Percentiles rank a stretch among this genome's conserved stretches.
Evolutionary conservation across 2,329 filamentous ascomycete species (phyloP).

Genomic region (Cercospora sp.): DNA sequence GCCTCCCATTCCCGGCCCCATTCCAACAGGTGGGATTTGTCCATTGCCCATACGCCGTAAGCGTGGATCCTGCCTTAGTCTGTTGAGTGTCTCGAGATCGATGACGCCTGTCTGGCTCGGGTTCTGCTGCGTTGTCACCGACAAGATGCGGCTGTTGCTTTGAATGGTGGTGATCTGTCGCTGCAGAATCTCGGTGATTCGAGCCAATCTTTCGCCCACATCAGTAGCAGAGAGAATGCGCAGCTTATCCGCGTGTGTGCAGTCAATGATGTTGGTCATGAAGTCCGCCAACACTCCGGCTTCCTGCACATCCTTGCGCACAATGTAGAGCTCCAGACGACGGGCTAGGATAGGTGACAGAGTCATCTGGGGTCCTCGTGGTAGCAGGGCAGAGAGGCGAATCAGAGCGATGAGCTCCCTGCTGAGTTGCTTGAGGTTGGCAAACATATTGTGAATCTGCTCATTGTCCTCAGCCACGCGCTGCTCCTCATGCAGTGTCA

Average conservation of each 20-base stretch:
- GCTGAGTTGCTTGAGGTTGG: conserved; percentile 78
- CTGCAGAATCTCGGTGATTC: conserved; percentile 79
- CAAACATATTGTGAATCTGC: conserved; percentile 70
- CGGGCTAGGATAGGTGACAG: conserved; percentile 84
- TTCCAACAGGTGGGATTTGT: conserved; percentile 32
- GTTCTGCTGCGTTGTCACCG: conserved; percentile 64
- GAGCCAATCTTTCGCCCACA: conserved; percentile 73
- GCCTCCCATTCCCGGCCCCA: conserved; percentile 38
- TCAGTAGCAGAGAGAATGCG: conserved; percentile 79
- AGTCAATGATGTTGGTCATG: conserved; percentile 90
- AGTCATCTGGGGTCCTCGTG: conserved; percentile 63
- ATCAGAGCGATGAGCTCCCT: conserved; percentile 83
- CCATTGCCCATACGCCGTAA: conserved; percentile 40
- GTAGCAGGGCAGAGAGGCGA: conserved; percentile 79
- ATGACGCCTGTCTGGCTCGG: conserved; percentile 39
- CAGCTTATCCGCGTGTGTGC: conserved; percentile 86
- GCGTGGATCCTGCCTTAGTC: conserved; percentile 47
- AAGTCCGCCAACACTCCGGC: conserved; percentile 89
- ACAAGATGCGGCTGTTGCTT: conserved; percentile 81
- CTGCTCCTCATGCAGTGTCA: conserved; percentile 68
- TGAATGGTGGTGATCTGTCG: conserved; percentile 82
- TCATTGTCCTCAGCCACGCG: conserved; percentile 48
- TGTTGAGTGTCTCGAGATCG: conserved; percentile 48
- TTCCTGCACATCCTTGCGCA: conserved; percentile 76
- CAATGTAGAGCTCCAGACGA: conserved; percentile 83